Conservation (phyloP, 2,329 filamentous ascomycete genomes). For the Alternaria panax region DNA sequence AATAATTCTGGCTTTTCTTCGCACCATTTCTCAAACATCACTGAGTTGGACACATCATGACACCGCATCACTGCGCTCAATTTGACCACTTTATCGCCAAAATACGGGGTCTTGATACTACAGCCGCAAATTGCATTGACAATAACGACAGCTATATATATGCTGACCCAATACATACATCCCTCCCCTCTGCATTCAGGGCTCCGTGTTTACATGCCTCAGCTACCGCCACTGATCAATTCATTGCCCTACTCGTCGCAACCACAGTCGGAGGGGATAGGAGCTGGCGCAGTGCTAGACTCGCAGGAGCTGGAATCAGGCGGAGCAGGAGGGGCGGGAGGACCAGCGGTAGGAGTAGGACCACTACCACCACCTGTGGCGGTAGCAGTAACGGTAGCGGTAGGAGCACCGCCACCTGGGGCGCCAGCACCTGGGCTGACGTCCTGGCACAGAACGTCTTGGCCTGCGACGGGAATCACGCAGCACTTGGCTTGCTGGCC, state of each 20-base stretch:
- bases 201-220: neutral
- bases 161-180: neutral
- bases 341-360: neutral
- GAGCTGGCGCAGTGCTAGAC: neutral
- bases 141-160: neutral
- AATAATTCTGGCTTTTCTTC: neutral
- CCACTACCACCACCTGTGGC: neutral
- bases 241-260: neutral
- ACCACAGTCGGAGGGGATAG: constrained; percentile 5
- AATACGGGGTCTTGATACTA: neutral
- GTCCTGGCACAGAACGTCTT: constrained; percentile 16
- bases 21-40: neutral
- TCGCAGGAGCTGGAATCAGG: neutral
- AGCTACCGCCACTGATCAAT: neutral
- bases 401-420: neutral
- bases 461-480: constrained; percentile 11
- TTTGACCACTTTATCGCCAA: neutral
- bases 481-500: constrained; percentile 21
- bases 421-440: constrained; percentile 10
- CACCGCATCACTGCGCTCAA: neutral
- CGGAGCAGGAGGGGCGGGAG: neutral
- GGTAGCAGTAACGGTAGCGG: neutral
- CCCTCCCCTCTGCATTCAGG: neutral
- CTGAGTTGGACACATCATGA: neutral
- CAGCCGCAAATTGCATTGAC: neutral